phyloP scores from a whole-genome alignment of 2,329 filamentous ascomycete genomes.

The Hortaea werneckii region DNA sequence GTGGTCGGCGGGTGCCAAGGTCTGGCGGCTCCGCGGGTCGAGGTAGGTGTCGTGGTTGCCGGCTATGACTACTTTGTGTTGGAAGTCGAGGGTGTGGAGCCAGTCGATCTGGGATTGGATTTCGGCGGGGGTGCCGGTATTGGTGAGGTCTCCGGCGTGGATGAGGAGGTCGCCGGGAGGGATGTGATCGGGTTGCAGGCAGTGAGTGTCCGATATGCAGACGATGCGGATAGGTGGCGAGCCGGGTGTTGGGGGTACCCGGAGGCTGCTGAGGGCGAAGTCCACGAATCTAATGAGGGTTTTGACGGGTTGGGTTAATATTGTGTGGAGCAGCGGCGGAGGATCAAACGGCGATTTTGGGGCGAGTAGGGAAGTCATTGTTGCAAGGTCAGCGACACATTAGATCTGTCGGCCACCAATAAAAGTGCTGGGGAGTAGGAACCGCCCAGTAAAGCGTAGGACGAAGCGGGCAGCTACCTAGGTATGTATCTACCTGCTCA shows the following conservation, averaged over 20 bases:
- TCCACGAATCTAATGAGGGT: conserved; percentile 31
- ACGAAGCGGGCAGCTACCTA: too few species aligned
- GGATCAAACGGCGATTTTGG: conserved; percentile 10
- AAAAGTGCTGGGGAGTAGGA: too few species aligned
- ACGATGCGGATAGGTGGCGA: conserved; percentile 60
- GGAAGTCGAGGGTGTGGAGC: conserved; percentile 63
- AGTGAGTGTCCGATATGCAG: conserved; percentile 85
- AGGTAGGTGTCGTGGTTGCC: conserved; percentile 89
- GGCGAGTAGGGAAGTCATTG: conserved; percentile 2
- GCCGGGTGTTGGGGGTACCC: conserved; percentile 49
- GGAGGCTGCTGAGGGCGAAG: conserved; percentile 52
- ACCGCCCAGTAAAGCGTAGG: too few species aligned
- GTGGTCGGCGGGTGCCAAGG: conserved; percentile 42
- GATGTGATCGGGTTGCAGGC: conserved; percentile 43
- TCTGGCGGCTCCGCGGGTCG: conserved; percentile 52
- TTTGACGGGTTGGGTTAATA: conserved; percentile 26
- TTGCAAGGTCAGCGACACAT: not conserved
- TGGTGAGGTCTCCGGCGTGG: conserved; percentile 78
- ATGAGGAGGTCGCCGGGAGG: conserved; percentile 77
- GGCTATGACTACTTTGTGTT: conserved; percentile 69
- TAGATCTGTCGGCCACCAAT: too few species aligned
- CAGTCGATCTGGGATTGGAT: conserved; percentile 80
- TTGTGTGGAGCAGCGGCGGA: conserved; percentile 19
- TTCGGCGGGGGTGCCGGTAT: conserved; percentile 58
- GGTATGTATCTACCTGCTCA: too few species aligned